Conservation (phyloP, 768 basidiomycete genomes). For the Pleurotus djamor region DNA sequence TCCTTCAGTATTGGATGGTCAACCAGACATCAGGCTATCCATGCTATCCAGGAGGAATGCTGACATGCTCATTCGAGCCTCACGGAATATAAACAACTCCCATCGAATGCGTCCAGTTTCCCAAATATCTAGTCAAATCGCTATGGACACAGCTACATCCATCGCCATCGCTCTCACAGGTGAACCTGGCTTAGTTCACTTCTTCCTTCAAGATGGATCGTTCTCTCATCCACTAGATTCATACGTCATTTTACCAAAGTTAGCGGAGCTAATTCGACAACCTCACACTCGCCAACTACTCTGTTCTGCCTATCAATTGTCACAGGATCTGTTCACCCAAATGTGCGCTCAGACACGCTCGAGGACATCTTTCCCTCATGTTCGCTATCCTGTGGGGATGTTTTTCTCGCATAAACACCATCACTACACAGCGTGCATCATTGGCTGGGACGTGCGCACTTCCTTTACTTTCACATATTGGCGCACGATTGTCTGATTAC, state of each 20-base stretch:
- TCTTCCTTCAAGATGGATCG: neutral
- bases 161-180: slow-evolving; percentile 3
- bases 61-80: slow-evolving; percentile 36
- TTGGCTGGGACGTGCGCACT: slow-evolving; percentile 45
- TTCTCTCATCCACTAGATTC: neutral
- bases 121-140: neutral
- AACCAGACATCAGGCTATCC: slow-evolving; percentile 12
- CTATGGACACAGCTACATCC: slow-evolving; percentile 3
- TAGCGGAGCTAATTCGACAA: neutral
- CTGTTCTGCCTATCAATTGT: slow-evolving; percentile 21
- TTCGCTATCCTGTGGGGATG: slow-evolving; percentile 50
- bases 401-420: slow-evolving; percentile 37
- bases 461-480: slow-evolving; percentile 4
- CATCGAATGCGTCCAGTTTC: slow-evolving; percentile 9
- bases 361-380: slow-evolving; percentile 15
- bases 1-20: slow-evolving; percentile 19
- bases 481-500: neutral
- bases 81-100: slow-evolving; percentile 34
- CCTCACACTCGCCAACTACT: neutral
- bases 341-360: no score
- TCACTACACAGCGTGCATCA: slow-evolving; percentile 40
- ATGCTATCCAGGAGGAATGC: slow-evolving; percentile 22
- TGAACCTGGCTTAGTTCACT: neutral
- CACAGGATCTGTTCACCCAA: slow-evolving; percentile 22
- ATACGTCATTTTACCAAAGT: neutral